A percentile compares a stretch with the other conserved stretches of the same genome.
Evolutionary conservation across 805 yeast species (phyloP).

Genomic region (Schwanniomyces pseudopolymorphus): DNA sequence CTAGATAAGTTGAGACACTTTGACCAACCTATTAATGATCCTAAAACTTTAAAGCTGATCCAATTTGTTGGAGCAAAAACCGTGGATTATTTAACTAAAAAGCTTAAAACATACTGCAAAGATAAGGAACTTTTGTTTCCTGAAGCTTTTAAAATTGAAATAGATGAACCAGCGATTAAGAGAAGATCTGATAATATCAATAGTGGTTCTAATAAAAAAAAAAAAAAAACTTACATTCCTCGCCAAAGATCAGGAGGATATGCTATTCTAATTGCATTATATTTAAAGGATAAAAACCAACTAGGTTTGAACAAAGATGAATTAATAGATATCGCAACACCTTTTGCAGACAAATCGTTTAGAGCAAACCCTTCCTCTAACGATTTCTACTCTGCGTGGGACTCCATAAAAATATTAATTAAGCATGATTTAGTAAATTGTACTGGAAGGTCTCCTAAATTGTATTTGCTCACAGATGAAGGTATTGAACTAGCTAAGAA

Average conservation of each 20-base stretch:
- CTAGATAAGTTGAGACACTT: conserved; percentile 47
- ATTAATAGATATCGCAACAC: conserved; percentile 52
- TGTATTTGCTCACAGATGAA: conserved; percentile 64
- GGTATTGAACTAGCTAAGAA: conserved; percentile 64
- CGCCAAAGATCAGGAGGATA: conserved; percentile 78
- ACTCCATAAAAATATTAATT: conserved; percentile 59
- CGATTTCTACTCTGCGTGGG: conserved; percentile 77
- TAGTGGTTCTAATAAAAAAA: conserved; percentile 10
- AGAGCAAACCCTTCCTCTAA: conserved; percentile 56
- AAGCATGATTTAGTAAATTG: conserved; percentile 57
- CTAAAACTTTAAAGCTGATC: conserved; percentile 57
- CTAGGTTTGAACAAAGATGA: conserved; percentile 66
- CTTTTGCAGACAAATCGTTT: conserved; percentile 59
- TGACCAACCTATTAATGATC: conserved; percentile 48
- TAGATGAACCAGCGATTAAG: conserved; percentile 1
- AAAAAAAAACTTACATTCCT: conserved; percentile 58
- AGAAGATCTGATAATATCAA: neutral
- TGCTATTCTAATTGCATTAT: conserved; percentile 68
- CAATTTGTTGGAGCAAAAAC: conserved; percentile 75
- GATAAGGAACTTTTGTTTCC: conserved; percentile 52
- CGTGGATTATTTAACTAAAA: conserved; percentile 47
- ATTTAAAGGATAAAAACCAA: conserved; percentile 45
- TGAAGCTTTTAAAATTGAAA: conserved; percentile 16
- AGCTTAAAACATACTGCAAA: conserved; percentile 55
- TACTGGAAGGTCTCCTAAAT: conserved; percentile 54